phyloP scores from a whole-genome alignment of 805 yeast species.

The Schwanniomyces vanrijiae region DNA sequence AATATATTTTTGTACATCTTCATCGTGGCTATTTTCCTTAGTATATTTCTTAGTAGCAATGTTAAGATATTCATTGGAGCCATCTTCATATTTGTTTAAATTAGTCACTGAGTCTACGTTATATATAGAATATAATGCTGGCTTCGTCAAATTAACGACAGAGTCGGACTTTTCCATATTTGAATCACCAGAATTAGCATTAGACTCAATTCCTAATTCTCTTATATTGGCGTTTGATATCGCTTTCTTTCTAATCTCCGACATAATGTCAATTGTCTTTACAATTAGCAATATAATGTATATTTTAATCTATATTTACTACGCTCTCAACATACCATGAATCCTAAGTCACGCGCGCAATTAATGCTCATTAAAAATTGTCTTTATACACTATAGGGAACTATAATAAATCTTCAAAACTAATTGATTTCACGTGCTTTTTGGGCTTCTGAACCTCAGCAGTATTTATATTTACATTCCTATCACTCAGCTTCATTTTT shows the following conservation, averaged over 20 bases:
- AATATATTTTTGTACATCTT: not conserved
- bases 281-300: not conserved
- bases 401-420: slow-evolving; percentile 17
- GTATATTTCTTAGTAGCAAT: not conserved
- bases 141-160: slow-evolving; percentile 48
- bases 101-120: slow-evolving; percentile 42
- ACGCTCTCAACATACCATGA: not conserved
- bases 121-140: slow-evolving; percentile 51
- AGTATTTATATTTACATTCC: not conserved
- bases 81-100: slow-evolving; percentile 28
- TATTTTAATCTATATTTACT: not conserved
- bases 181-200: slow-evolving; percentile 16
- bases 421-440: slow-evolving; percentile 17
- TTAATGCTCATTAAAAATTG: not conserved
- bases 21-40: not conserved
- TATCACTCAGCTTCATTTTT: not conserved
- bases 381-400: not conserved
- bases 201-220: slow-evolving; percentile 6
- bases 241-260: slow-evolving; percentile 15
- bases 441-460: slow-evolving; percentile 1
- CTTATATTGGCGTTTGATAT: slow-evolving; percentile 17
- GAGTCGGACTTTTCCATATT: slow-evolving; percentile 38
- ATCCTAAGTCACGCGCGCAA: slow-evolving; percentile 5
- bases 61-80: slow-evolving; percentile 4
- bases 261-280: not conserved